Conservation (phyloP, 164 flowering plant species). For the Cinnamomum micranthum region DNA sequence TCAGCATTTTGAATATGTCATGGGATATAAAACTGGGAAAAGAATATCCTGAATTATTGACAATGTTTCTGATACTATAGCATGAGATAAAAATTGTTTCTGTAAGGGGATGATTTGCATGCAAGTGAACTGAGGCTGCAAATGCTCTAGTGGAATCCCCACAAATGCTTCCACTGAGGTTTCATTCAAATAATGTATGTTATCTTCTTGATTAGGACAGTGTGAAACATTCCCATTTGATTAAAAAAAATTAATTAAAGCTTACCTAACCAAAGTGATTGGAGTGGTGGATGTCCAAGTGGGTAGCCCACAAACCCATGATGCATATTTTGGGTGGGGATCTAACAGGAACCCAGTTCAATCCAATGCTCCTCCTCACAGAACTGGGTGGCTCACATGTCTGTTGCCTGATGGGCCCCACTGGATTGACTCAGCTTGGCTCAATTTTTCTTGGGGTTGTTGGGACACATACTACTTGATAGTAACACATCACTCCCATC, state of each 20-base stretch:
- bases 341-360: not conserved
- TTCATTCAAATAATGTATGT: not conserved
- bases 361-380: not conserved
- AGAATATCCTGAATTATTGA: too few relatives aligned
- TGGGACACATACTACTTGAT: too few relatives aligned
- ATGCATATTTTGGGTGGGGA: not conserved
- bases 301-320: not conserved
- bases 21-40: too few relatives aligned
- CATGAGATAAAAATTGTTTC: too few relatives aligned
- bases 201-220: not conserved
- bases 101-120: not conserved
- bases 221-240: too few relatives aligned
- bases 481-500: too few relatives aligned
- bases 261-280: not conserved
- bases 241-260: not conserved
- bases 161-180: not conserved
- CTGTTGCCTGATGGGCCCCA: too few relatives aligned
- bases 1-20: too few relatives aligned
- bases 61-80: too few relatives aligned
- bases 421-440: not conserved
- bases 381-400: not conserved
- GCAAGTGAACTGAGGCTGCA: not conserved
- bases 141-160: not conserved
- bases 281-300: not conserved
- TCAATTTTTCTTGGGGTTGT: too few relatives aligned